A percentile compares a stretch with the other conserved stretches of the same genome.
These are phyloP conservation scores for Debaryomyces sp. DNA, from an alignment of 1,139 yeast species.

Conservation along the genomic window DNA sequence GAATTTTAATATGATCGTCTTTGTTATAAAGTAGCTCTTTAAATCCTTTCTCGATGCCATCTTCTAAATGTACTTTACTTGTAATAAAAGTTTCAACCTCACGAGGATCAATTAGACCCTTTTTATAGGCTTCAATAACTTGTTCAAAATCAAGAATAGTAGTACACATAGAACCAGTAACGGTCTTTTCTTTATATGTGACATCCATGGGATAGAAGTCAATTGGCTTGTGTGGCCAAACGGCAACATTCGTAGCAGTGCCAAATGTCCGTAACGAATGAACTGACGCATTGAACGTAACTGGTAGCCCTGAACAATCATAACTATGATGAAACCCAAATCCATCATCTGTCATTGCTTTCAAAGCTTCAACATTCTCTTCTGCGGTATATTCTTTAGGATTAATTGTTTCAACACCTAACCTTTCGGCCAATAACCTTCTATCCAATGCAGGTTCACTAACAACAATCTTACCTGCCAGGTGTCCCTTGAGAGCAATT, in stretches of 20 bases:
- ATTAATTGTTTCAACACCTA: slow-evolving; percentile 54
- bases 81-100: slow-evolving; percentile 45
- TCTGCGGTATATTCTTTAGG: slow-evolving; percentile 42
- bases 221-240: slow-evolving; percentile 45
- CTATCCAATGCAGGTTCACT: slow-evolving; percentile 63
- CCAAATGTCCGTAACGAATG: slow-evolving; percentile 60
- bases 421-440: slow-evolving; percentile 51
- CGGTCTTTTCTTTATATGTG: slow-evolving; percentile 43
- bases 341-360: slow-evolving; percentile 43
- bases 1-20: slow-evolving; percentile 47
- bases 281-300: slow-evolving; percentile 54
- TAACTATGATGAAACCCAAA: slow-evolving; percentile 59
- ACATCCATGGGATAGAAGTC: slow-evolving; percentile 48
- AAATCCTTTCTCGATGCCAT: slow-evolving; percentile 49
- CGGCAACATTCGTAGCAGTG: slow-evolving; percentile 65
- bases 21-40: slow-evolving; percentile 43
- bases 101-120: slow-evolving; percentile 40
- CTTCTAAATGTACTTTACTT: slow-evolving; percentile 39
- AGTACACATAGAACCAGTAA: slow-evolving; percentile 54
- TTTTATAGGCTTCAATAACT: slow-evolving; percentile 46
- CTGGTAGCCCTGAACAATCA: slow-evolving; percentile 65
- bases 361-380: slow-evolving; percentile 33
- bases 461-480: slow-evolving; percentile 55
- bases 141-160: slow-evolving; percentile 49
- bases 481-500: slow-evolving; percentile 57